Evolutionary conservation across 2,329 filamentous ascomycete species (phyloP).

Genomic region (Penicillium sp.): DNA sequence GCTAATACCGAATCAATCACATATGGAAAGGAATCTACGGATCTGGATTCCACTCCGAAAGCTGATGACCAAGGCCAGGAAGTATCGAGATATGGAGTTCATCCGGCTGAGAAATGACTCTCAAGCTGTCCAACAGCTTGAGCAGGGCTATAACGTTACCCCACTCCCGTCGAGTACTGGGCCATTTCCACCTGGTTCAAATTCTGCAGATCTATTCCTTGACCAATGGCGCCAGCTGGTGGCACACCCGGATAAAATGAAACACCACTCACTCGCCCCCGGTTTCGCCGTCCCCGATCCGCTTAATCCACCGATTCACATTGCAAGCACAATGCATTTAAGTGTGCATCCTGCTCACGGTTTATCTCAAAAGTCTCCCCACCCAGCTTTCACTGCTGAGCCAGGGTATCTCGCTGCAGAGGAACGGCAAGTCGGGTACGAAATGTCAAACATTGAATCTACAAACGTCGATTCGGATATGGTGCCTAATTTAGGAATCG

Average conservation of each 20-base stretch:
- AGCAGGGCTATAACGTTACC: conserved; percentile 3
- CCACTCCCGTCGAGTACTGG: conserved; percentile 30
- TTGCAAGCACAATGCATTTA: not conserved
- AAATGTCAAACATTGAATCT: not conserved
- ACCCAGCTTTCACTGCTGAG: not conserved
- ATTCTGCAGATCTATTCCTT: conserved; percentile 21
- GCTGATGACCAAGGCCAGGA: conserved; percentile 30
- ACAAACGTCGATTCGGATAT: not conserved
- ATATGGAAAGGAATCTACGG: conserved; percentile 32
- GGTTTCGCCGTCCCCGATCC: accelerated
- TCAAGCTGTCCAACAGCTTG: conserved; percentile 17
- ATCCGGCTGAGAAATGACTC: conserved; percentile 28
- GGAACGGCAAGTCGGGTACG: not conserved
- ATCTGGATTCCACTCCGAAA: conserved; percentile 38
- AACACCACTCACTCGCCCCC: no score
- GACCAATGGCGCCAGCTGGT: conserved; percentile 34
- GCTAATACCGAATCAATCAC: conserved; percentile 38
- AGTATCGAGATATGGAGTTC: conserved; percentile 36
- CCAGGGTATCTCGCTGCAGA: not conserved
- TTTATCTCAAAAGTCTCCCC: not conserved
- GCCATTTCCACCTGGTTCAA: conserved; percentile 19
- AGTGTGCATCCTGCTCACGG: not conserved
- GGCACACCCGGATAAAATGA: not conserved
- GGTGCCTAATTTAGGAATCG: not conserved
- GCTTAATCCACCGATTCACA: not conserved